phyloP scores from a whole-genome alignment of 106 monocot genomes.

The Dendrobium nobile region DNA sequence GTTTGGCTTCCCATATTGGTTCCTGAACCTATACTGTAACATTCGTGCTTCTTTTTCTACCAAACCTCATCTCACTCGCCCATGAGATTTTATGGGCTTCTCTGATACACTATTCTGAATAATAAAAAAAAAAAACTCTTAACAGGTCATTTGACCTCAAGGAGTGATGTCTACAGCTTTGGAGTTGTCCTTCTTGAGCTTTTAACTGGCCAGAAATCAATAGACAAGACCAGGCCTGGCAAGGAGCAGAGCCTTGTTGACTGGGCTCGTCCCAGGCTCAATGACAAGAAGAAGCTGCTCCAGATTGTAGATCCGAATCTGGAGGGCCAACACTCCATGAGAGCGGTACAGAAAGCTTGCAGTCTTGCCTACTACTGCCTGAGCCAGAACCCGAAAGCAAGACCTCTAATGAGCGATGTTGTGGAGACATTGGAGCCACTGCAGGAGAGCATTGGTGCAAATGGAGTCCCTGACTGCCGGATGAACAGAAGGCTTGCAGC shows the following conservation, averaged over 20 bases:
- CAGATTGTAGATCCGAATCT: conserved; percentile 65
- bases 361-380: conserved; percentile 76
- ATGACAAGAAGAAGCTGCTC: conserved; percentile 51
- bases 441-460: conserved; percentile 15
- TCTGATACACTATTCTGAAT: too few species aligned
- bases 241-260: conserved; percentile 67
- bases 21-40: too few species aligned
- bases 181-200: conserved; percentile 85
- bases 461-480: not conserved
- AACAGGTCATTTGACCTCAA: conserved; percentile 79
- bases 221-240: conserved; percentile 67
- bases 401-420: conserved; percentile 88
- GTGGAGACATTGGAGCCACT: conserved; percentile 74
- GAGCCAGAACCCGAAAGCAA: conserved; percentile 75
- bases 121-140: too few species aligned
- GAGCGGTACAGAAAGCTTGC: conserved; percentile 59
- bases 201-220: conserved; percentile 59
- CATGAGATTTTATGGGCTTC: too few species aligned
- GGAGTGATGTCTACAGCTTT: conserved; percentile 93
- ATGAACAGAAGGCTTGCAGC: conserved; percentile 12
- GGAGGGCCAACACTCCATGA: conserved; percentile 46
- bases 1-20: too few species aligned
- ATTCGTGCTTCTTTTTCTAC: too few species aligned
- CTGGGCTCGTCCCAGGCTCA: conserved; percentile 61
- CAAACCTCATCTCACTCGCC: too few species aligned